A percentile compares a stretch with the other conserved stretches of the same genome.
Conservation (phyloP, 2,329 filamentous ascomycete genomes). For the Colletotrichum sp. region DNA sequence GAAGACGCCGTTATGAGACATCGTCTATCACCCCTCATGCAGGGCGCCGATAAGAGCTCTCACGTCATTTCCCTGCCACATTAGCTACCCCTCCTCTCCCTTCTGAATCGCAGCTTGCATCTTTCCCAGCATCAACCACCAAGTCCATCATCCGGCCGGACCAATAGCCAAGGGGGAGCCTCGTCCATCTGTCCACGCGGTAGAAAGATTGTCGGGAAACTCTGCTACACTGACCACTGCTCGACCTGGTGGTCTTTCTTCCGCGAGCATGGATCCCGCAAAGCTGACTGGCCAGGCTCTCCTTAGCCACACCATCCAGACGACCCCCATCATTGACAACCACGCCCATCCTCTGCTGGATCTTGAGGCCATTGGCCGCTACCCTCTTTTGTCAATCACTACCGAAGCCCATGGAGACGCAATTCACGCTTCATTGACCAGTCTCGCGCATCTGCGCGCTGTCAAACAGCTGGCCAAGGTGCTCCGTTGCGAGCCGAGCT, state of each 20-base stretch:
- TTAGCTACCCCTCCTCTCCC: constrained; percentile 1
- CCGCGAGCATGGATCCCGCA: constrained; percentile 20
- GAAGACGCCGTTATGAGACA: background rate
- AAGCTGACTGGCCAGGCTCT: constrained; percentile 24
- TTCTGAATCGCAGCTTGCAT: background rate
- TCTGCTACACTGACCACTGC: background rate
- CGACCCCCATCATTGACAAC: constrained; percentile 73
- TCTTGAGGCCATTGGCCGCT: constrained; percentile 47
- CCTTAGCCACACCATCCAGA: constrained; percentile 47
- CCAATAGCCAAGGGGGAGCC: background rate
- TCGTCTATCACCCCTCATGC: background rate
- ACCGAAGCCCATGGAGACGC: constrained; percentile 77
- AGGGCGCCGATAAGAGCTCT: constrained; percentile 14
- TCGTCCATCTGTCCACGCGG: background rate
- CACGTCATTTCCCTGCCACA: constrained; percentile 7
- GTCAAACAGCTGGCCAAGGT: constrained; percentile 70
- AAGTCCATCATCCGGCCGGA: background rate
- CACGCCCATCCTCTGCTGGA: constrained; percentile 74
- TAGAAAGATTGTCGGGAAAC: background rate
- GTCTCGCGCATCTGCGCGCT: constrained; percentile 73
- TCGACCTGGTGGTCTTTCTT: constrained; percentile 1
- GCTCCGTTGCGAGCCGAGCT: constrained; percentile 69
- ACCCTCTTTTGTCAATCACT: constrained; percentile 64
- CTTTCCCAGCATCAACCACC: background rate
- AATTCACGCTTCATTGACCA: constrained; percentile 63